Evolutionary conservation across 345 rosid species (phyloP).

Genomic region (Lumnitzera racemosa): DNA sequence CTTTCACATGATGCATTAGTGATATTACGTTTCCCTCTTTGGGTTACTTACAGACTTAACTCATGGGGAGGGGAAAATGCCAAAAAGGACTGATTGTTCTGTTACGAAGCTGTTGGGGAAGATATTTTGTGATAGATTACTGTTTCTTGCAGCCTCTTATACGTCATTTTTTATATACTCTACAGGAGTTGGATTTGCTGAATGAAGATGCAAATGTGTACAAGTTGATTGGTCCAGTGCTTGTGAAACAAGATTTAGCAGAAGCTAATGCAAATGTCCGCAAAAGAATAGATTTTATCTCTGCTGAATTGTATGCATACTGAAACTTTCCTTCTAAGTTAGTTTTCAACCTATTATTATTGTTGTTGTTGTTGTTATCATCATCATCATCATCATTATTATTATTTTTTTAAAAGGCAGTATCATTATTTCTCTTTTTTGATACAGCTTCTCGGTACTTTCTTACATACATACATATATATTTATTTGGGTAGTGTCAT

Average conservation of each 20-base stretch:
- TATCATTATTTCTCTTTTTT: too few species aligned
- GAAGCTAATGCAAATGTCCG: slow-evolving; percentile 96
- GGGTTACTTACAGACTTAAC: too few species aligned
- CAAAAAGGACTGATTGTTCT: too few species aligned
- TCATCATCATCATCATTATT: too few species aligned
- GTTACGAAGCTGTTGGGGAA: background rate
- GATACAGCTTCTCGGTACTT: too few species aligned
- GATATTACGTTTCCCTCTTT: too few species aligned
- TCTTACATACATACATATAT: too few species aligned
- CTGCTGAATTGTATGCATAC: slow-evolving; percentile 70
- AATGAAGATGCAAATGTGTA: slow-evolving; percentile 85
- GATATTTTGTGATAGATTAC: background rate
- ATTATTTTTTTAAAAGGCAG: background rate
- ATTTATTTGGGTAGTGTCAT: too few species aligned
- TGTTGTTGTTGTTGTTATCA: background rate
- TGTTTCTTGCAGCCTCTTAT: background rate
- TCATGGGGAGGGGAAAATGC: too few species aligned
- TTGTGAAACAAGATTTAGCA: slow-evolving; percentile 93
- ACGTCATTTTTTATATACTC: background rate
- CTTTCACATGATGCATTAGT: too few species aligned
- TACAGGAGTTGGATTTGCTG: slow-evolving; percentile 79
- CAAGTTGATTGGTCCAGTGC: slow-evolving; percentile 93
- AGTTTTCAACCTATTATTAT: background rate
- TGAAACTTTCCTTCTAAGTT: too few species aligned
- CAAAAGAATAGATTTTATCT: slow-evolving; percentile 87